Evolutionary conservation across 2,329 filamentous ascomycete species (phyloP).

Genomic region (Stachybotrys elegans): DNA sequence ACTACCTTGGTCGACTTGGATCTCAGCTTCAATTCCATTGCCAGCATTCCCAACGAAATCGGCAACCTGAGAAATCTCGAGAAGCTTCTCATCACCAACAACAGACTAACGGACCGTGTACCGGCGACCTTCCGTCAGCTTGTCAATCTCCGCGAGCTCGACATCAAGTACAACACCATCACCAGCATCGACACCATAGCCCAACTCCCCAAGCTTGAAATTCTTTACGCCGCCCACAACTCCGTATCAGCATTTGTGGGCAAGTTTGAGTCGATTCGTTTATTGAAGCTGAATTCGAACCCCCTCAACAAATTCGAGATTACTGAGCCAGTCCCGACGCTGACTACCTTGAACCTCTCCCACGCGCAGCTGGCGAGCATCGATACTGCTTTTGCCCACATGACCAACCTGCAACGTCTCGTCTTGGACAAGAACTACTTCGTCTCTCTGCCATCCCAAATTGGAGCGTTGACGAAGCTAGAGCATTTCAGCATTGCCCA

Average conservation of each 20-base stretch:
- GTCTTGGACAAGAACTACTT: slow-evolving; percentile 95
- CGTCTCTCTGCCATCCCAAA: slow-evolving; percentile 77
- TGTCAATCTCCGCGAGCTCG: slow-evolving; percentile 77
- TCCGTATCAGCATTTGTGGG: slow-evolving; percentile 84
- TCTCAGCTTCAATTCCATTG: slow-evolving; percentile 92
- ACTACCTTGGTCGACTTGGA: slow-evolving; percentile 86
- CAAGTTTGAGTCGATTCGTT: slow-evolving; percentile 77
- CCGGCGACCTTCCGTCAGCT: slow-evolving; percentile 70
- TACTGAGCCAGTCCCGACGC: slow-evolving; percentile 66
- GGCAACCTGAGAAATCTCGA: slow-evolving; percentile 76
- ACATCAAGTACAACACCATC: slow-evolving; percentile 90
- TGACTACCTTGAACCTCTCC: slow-evolving; percentile 84
- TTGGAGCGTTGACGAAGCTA: slow-evolving; percentile 75
- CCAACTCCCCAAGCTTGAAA: slow-evolving; percentile 78
- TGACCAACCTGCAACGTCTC: slow-evolving; percentile 81
- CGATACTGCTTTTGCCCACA: slow-evolving; percentile 81
- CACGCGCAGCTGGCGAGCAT: slow-evolving; percentile 88
- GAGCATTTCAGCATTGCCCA: slow-evolving; percentile 93
- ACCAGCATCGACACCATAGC: slow-evolving; percentile 84
- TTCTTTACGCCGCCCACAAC: slow-evolving; percentile 88
- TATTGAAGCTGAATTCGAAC: slow-evolving; percentile 87
- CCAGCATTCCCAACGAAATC: slow-evolving; percentile 69
- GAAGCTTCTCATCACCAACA: slow-evolving; percentile 92
- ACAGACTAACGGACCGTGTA: slow-evolving; percentile 72
- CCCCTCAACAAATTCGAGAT: slow-evolving; percentile 93